A percentile compares a stretch with the other conserved stretches of the same genome.
phyloP scores from a whole-genome alignment of 164 flowering plant species.

The Echeveria elegans region DNA sequence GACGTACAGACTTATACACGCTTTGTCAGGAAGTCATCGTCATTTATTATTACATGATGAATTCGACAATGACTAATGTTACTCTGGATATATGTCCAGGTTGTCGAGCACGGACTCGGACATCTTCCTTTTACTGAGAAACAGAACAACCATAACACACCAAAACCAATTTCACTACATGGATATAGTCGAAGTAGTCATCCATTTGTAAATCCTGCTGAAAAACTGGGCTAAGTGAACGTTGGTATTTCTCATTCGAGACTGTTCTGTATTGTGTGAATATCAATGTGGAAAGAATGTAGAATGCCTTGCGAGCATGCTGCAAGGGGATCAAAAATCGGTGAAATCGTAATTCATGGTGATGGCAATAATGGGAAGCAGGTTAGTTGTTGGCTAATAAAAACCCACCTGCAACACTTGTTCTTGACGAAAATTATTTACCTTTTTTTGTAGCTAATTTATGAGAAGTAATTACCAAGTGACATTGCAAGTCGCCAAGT shows the following conservation, averaged over 20 bases:
- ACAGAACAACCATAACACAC: slow-evolving; percentile 24
- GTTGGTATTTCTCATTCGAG: neutral
- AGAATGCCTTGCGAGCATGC: slow-evolving; percentile 80
- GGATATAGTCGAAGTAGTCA: neutral
- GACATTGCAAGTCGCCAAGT: slow-evolving; percentile 72
- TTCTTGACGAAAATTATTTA: neutral
- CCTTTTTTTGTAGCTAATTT: slow-evolving; percentile 44
- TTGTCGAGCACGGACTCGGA: slow-evolving; percentile 84
- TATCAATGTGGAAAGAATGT: slow-evolving; percentile 88
- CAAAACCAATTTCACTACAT: too few relatives aligned
- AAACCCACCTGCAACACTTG: neutral
- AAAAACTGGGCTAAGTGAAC: neutral
- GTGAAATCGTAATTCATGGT: slow-evolving; percentile 71
- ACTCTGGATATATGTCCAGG: slow-evolving; percentile 25
- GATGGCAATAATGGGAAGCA: slow-evolving; percentile 46
- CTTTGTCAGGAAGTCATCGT: slow-evolving; percentile 31
- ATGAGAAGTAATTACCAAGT: slow-evolving; percentile 69
- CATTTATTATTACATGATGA: neutral
- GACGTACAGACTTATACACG: slow-evolving; percentile 78
- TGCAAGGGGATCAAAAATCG: slow-evolving; percentile 87
- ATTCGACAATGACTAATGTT: neutral
- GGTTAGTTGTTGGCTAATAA: slow-evolving; percentile 24
- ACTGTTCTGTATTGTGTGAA: slow-evolving; percentile 3
- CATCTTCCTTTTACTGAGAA: slow-evolving; percentile 78
- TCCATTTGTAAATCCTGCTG: neutral